phyloP scores from a whole-genome alignment of 306 rosid genomes.

The Gastrolobium bilobum region DNA sequence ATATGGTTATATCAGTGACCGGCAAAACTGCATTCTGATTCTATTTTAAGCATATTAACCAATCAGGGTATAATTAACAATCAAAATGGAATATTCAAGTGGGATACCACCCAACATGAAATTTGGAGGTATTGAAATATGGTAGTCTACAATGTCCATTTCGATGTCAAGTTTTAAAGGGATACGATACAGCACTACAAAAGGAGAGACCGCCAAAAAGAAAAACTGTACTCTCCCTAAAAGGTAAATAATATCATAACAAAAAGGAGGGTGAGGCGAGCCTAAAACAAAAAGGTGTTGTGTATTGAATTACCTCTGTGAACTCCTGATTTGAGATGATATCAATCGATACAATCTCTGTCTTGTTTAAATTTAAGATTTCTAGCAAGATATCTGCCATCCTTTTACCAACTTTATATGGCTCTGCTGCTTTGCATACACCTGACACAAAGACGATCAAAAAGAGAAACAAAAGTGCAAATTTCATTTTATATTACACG shows the following conservation, averaged over 20 bases:
- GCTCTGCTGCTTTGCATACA: slow-evolving; percentile 92
- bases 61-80: too few species aligned
- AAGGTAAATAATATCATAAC: too few species aligned
- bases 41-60: slow-evolving; percentile 17
- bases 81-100: slow-evolving; percentile 4
- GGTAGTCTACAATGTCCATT: slow-evolving; percentile 22
- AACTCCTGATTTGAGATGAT: slow-evolving; percentile 99
- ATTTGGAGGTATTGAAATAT: slow-evolving; percentile 22
- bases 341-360: slow-evolving; percentile 89
- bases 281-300: neutral
- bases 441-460: slow-evolving; percentile 66
- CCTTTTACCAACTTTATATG: slow-evolving; percentile 99
- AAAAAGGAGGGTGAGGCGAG: neutral
- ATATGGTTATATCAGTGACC: slow-evolving; percentile 25
- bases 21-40: slow-evolving; percentile 23
- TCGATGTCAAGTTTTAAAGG: slow-evolving; percentile 31
- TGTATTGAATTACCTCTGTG: slow-evolving; percentile 86
- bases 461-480: neutral
- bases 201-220: neutral
- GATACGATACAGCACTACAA: slow-evolving; percentile 22
- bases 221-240: neutral
- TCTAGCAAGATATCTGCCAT: slow-evolving; percentile 81
- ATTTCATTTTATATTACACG: slow-evolving; percentile 39
- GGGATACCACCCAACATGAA: slow-evolving; percentile 35
- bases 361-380: slow-evolving; percentile 97